Evolutionary conservation across 805 yeast genomes (phyloP).

Genomic region (Starmerella asiatica): DNA sequence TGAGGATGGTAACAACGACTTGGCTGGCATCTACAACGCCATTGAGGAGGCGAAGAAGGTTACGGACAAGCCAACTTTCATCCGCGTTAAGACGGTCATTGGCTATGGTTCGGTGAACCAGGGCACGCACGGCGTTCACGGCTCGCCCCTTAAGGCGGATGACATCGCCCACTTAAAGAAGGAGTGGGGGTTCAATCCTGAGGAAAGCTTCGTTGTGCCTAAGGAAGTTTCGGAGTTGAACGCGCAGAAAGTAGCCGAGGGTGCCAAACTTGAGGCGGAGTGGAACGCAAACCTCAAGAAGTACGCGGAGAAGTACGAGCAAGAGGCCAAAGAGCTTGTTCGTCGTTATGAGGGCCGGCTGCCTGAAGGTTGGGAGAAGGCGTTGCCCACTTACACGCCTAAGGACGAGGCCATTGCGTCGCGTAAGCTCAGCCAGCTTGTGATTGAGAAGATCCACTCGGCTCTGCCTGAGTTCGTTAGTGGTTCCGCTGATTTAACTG

Average conservation of each 20-base stretch:
- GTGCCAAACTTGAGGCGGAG: conserved; percentile 53
- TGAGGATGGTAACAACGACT: conserved; percentile 66
- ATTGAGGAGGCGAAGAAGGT: conserved; percentile 68
- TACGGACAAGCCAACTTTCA: conserved; percentile 74
- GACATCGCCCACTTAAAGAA: conserved; percentile 78
- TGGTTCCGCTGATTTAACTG: conserved; percentile 97
- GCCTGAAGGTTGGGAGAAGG: conserved; percentile 68
- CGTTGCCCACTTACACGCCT: conserved; percentile 68
- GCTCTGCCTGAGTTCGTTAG: conserved; percentile 80
- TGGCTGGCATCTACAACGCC: conserved; percentile 57
- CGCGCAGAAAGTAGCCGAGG: conserved; percentile 40
- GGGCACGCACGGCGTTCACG: conserved; percentile 91
- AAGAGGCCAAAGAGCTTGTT: conserved; percentile 59
- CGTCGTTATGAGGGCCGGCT: conserved; percentile 68
- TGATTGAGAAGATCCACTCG: conserved; percentile 47
- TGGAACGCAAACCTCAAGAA: conserved; percentile 57
- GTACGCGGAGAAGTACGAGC: conserved; percentile 60
- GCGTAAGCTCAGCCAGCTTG: conserved; percentile 83
- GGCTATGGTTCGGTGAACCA: conserved; percentile 80
- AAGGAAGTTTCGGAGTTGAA: conserved; percentile 67
- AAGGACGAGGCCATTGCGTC: conserved; percentile 76
- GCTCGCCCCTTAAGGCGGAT: conserved; percentile 88
- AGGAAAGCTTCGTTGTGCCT: conserved; percentile 63
- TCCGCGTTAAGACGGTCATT: conserved; percentile 78
- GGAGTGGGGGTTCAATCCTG: conserved; percentile 79